Evolutionary conservation across 2,329 filamentous ascomycete genomes (phyloP).

Genomic region (Ophiostoma sp.): DNA sequence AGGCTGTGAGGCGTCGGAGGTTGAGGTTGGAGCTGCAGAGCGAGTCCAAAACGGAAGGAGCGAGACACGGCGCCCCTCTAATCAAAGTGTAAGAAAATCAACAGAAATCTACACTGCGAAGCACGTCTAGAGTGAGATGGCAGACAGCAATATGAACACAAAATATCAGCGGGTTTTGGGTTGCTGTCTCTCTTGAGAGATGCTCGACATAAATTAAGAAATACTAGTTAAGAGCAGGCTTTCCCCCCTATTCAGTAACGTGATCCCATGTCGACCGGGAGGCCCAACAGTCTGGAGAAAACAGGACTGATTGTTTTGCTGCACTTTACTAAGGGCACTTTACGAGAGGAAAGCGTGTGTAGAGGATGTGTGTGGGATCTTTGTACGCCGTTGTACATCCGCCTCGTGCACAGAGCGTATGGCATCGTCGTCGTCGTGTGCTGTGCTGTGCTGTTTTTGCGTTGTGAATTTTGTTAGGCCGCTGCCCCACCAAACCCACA

Average conservation of each 20-base stretch:
- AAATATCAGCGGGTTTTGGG: not conserved
- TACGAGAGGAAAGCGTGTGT: not conserved
- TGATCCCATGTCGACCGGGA: constrained; percentile 17
- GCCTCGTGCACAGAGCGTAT: not conserved
- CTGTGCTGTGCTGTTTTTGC: constrained; percentile 7
- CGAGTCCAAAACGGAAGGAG: constrained; percentile 1
- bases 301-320: not conserved
- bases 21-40: constrained; percentile 1
- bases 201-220: not conserved
- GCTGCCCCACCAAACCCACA: constrained; percentile 19
- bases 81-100: not conserved
- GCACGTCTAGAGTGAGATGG: not conserved
- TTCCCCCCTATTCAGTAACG: constrained; percentile 21
- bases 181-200: not conserved
- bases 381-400: constrained; percentile 6
- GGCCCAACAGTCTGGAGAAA: not conserved
- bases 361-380: constrained; percentile 10
- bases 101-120: constrained; percentile 8
- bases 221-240: constrained; percentile 7
- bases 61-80: constrained; percentile 4
- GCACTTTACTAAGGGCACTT: not conserved
- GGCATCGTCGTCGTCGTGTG: constrained; percentile 5
- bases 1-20: not conserved
- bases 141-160: not conserved
- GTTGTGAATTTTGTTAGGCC: constrained; percentile 19